Conservation (phyloP, 2,329 filamentous ascomycete genomes). For the Fusarium sp. region DNA sequence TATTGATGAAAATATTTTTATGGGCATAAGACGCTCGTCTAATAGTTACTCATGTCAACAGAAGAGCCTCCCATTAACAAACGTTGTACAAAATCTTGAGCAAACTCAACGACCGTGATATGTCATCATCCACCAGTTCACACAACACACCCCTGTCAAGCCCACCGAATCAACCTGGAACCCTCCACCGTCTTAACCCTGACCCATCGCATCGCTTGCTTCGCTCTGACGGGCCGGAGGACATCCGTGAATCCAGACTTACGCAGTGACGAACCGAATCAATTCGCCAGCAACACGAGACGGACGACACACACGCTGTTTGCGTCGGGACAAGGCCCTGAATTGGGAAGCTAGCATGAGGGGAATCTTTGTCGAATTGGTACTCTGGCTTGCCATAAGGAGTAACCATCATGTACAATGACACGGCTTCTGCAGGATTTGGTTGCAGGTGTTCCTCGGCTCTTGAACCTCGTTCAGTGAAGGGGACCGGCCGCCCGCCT, state of each 20-base stretch:
- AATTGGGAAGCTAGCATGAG: constrained; percentile 16
- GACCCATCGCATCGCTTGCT: background rate
- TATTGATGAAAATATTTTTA: background rate
- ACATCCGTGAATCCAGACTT: constrained; percentile 6
- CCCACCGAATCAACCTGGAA: constrained; percentile 13
- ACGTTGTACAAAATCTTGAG: background rate
- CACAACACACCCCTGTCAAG: background rate
- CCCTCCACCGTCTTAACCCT: constrained; percentile 11
- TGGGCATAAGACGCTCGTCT: background rate
- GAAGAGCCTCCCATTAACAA: background rate
- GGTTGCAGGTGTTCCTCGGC: constrained; percentile 11
- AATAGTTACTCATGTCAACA: background rate
- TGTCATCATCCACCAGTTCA: background rate
- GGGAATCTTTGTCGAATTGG: background rate
- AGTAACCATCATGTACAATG: constrained; percentile 35
- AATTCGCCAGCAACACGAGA: background rate
- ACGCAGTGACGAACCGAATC: background rate
- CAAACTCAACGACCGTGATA: background rate
- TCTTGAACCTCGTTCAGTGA: constrained; percentile 29
- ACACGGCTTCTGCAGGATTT: constrained; percentile 34
- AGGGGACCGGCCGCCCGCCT: constrained; percentile 1
- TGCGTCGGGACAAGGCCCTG: constrained; percentile 16
- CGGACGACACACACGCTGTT: background rate
- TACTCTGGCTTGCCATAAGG: background rate
- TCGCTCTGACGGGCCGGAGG: constrained; percentile 1